Evolutionary conservation across 345 rosid species (phyloP), one percentile per base, ranked within the genome.

Genomic region (Abelmoschus esculentus): DNA sequence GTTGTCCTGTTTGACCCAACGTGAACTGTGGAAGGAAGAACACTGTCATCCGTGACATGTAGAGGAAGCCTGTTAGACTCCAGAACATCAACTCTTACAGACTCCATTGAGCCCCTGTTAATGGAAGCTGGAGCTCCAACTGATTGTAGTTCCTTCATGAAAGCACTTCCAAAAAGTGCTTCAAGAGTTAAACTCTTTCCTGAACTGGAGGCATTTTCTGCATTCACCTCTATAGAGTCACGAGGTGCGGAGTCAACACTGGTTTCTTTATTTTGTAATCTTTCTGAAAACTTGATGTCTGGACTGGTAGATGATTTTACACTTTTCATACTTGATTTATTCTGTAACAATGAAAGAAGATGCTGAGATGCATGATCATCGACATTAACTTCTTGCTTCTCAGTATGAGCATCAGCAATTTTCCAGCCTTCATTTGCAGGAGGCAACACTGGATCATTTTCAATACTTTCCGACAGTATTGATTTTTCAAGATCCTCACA

Each of bases 401-500:
- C 84, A 38, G 76, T 76, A 82, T 22, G n/a, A 22, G 68, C 68
- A 52, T 80, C 83, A 55, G 72, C 22, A 71, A 67, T 72, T 73
- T 78, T 81, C 78, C 70, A 75, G 54, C 73, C 82, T 73, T 67
- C 80, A 49, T 53, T 69, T 67, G 79, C 73, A 66, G 80, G 80
- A 8, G 57, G 81, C 80, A 74, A 68, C 61, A 79, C 74, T 15
- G 80, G 77, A 76, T 78, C 71, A 69, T 71, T 81, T 56, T 75
- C 87, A 66, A 79, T 71, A 44, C 81, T 80, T 86, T 80, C 93
- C 38, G 93, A 90, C 73, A 95, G 74, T 76, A 95, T 88, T 63
- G 99, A 85, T 74, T 87, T 96, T 80, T 95, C 99, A 72, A 95
- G 97, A 81, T 95, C 99, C 84, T 90, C 99, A 73, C 99, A 95